These are phyloP conservation scores for Talaromyces sp. DNA, from an alignment of 2,329 filamentous ascomycete genomes.

Conservation along the genomic window DNA sequence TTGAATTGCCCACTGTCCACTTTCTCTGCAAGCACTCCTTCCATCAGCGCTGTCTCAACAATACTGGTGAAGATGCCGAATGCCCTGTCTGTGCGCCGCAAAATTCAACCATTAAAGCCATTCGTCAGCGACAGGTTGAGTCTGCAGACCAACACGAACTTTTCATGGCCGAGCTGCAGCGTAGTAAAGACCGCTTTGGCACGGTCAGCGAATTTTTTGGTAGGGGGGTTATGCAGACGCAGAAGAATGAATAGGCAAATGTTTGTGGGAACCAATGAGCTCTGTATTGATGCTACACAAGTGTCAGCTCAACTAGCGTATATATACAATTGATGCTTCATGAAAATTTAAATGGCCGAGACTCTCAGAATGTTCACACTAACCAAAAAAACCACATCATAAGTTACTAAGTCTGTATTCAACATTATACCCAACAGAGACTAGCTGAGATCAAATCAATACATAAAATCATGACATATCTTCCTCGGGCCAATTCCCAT, in stretches of 20 bases:
- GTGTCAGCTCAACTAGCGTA: neutral
- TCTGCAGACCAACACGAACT: constrained; percentile 82
- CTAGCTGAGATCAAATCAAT: too few species aligned
- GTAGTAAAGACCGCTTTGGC: constrained; percentile 79
- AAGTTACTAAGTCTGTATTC: too few species aligned
- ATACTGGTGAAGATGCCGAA: constrained; percentile 62
- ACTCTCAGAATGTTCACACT: neutral
- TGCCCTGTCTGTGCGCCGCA: constrained; percentile 81
- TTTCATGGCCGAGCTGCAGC: constrained; percentile 74
- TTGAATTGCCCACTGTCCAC: constrained; percentile 88
- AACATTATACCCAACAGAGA: too few species aligned
- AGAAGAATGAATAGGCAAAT: constrained; percentile 26
- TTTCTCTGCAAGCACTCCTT: constrained; percentile 97
- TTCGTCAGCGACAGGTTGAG: constrained; percentile 80
- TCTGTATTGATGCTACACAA: neutral
- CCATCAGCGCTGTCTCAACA: constrained; percentile 82
- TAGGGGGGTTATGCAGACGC: constrained; percentile 72
- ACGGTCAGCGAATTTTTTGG: constrained; percentile 94
- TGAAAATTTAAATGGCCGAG: neutral
- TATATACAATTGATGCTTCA: neutral
- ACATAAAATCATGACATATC: too few species aligned
- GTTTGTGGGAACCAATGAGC: neutral
- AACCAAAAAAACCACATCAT: neutral
- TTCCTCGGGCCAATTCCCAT: too few species aligned
- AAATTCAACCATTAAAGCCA: constrained; percentile 84